Base-by-base conservation (phyloP, 768 basidiomycete genomes). In the Xerocomellus intermedius region DNA sequence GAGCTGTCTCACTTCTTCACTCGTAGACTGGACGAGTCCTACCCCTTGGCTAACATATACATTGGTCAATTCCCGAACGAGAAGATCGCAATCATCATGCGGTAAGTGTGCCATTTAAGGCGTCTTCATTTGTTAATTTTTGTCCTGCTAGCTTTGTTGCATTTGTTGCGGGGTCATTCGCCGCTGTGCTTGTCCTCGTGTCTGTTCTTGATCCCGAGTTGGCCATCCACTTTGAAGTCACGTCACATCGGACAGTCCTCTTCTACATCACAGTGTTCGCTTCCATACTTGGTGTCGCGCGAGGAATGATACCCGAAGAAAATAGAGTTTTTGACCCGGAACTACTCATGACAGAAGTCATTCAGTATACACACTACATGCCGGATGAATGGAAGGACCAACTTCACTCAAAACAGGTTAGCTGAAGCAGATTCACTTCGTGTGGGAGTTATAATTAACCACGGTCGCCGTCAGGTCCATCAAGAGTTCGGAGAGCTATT, bases 41-140 rank as follows among this genome's bases (percentile, higher is more conserved):
- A 95, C 62, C 93, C 92, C 0, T 75, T 86, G 10, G 91, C 97
- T 12, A 94, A 87, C 69, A 89, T 94, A 79, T 99, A 98, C 69
- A 94, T 98, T 57, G 92, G 93, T 22, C 97, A 98, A 67, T 99
- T 97, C 68, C 97, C 97, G 0, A 98, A 98, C 63, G 94, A 94
- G 66, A 90, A 95, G 65, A 77, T 94, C 19, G 87, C 94, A 0
- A 74, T 97, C 33, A 78, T 94, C 57, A 91, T 95, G 82, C 85
- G 94, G 94, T 95, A 64, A 37, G 86, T 69, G 35, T 49, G 32
- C 36, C 24, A 24, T 60, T 33, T 16, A 47, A 13, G 19, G 16
- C 13, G 41, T 33, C 39, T n/a, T n/a, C 7, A 13, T 6, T 42
- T 39, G 9, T 51, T 43, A 8, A 67, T 33, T 5, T 35, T 50